phyloP scores from a whole-genome alignment of 148 eudicot genomes.

The Amaranthus palmeri region DNA sequence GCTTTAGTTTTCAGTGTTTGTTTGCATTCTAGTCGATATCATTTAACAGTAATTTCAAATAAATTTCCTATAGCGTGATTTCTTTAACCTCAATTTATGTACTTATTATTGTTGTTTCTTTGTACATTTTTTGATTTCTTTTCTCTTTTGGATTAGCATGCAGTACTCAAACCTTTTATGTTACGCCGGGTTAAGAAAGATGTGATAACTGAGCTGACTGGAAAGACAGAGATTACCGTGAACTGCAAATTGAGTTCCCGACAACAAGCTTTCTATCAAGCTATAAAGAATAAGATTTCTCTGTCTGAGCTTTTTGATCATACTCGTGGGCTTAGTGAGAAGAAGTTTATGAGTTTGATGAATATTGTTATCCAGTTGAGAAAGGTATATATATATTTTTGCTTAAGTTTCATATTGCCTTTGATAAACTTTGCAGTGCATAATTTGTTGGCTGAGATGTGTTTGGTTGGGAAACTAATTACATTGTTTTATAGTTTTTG shows the following conservation, averaged over 20 bases:
- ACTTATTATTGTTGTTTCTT: background rate
- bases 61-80: background rate
- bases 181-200: constrained; percentile 93
- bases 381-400: constrained; percentile 48
- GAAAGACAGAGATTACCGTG: constrained; percentile 81
- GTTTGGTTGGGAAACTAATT: constrained; percentile 2
- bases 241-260: constrained; percentile 97
- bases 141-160: constrained; percentile 58
- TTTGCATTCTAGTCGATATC: background rate
- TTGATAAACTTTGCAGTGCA: background rate
- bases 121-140: background rate
- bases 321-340: constrained; percentile 88
- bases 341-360: constrained; percentile 84
- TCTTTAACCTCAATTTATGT: background rate
- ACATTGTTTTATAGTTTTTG: too few species aligned
- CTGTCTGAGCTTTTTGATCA: constrained; percentile 92
- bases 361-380: constrained; percentile 97
- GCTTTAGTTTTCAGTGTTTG: constrained; percentile 1
- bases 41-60: background rate
- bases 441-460: background rate
- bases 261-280: constrained; percentile 95
- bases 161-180: constrained; percentile 96
- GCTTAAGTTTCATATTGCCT: background rate
- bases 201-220: constrained; percentile 87
- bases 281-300: constrained; percentile 96